Percentiles rank a stretch among this genome's conserved stretches.
phyloP scores from a whole-genome alignment of 768 basidiomycete genomes.

The Pisolithus marmoratus region DNA sequence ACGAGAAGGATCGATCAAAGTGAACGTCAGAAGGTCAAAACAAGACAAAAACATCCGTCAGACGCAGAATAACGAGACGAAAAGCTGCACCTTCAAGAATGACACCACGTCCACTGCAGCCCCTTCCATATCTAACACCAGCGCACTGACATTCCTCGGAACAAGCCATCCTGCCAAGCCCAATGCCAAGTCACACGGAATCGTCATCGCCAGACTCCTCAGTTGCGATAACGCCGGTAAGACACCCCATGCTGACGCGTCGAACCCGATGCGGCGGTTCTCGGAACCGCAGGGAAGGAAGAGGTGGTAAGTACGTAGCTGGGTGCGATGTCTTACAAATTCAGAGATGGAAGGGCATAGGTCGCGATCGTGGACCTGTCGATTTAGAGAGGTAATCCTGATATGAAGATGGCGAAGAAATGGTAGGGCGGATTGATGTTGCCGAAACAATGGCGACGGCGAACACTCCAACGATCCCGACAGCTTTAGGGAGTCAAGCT shows the following conservation, averaged over 20 bases:
- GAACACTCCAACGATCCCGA: conserved; percentile 49
- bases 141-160: conserved; percentile 45
- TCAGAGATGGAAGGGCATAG: conserved; percentile 66
- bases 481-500: conserved; percentile 57
- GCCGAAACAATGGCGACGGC: conserved; percentile 46
- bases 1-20: too few species aligned
- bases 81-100: conserved; percentile 37
- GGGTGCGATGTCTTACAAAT: conserved; percentile 51
- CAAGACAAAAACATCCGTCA: not conserved
- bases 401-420: conserved; percentile 65
- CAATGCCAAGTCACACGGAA: conserved; percentile 58
- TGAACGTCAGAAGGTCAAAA: not conserved
- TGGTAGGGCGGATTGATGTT: conserved; percentile 40
- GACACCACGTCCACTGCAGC: conserved; percentile 35
- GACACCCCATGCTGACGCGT: conserved; percentile 67
- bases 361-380: conserved; percentile 48
- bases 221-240: conserved; percentile 52
- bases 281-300: conserved; percentile 35
- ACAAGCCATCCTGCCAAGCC: conserved; percentile 66
- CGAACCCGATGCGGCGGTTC: conserved; percentile 55
- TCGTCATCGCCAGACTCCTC: conserved; percentile 51
- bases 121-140: conserved; percentile 38
- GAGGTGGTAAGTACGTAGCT: conserved; percentile 50
- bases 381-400: conserved; percentile 37
- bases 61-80: not conserved